Base-by-base conservation (phyloP, 139 green algal species). In the Chlorokybus atmophyticus region DNA sequence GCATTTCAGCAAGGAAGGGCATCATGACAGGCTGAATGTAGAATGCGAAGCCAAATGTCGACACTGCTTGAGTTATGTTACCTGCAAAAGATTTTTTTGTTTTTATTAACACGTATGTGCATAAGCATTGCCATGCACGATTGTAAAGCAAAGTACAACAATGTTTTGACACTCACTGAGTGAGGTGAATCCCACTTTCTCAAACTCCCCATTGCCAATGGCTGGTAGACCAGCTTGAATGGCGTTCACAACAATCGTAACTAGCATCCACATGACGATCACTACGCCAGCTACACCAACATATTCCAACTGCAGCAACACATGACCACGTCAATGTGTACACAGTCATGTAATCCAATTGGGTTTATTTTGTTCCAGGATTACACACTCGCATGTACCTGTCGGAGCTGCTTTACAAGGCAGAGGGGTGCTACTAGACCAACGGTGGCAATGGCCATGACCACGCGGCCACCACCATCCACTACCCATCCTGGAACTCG, bases 11-110 rank as follows among this genome's bases (percentile, higher is more conserved):
- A 4, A 61, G 5, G 27, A 61, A n/a, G 5, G 54, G 54, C 54
- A 61, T 61, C 54, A 61, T 55, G 3, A 61, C 25, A 3, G 54
- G 54, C 29, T 61, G 54, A 29, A 61, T 61, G 54, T 49, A 61
- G 32, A 57, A 61, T 24, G 54, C 54, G 29, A 49, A 61, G 21
- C 54, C 54, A 26, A 61, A 7, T 24, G 29, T 7, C 4, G 54
- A 61, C 4, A 61, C 25, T 4, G 25, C 54, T 14, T 5, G 4
- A 4, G 29, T 39, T 28, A 61, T 29, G 26, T 7, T n/a, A 24
- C 29, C 54, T 61, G 54, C 32, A 57, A 3, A 27, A 58, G 40
- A 27, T 14, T 17, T 55, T 41, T 35, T 5, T 7, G 10, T 49
- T 26, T 49, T 26, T 27, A 58, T 26, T 49, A 58, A 29, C n/a